phyloP scores from a whole-genome alignment of 2,329 filamentous ascomycete genomes.

The Colletotrichum tropicale region DNA sequence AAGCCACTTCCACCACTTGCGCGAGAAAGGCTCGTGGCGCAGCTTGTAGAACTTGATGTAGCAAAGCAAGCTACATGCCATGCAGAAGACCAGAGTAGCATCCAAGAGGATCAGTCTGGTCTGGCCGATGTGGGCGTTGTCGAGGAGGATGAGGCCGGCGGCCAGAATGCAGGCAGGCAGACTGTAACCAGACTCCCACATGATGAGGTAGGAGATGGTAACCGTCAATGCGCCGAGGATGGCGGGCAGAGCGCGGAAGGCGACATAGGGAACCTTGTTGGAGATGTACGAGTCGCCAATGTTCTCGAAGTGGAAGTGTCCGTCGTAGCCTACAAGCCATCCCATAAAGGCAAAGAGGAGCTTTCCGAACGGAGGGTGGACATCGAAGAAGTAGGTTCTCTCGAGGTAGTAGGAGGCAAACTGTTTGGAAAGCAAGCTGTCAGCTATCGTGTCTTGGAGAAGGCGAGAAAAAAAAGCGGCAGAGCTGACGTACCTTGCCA shows the following conservation, averaged over 20 bases:
- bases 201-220: slow-evolving; percentile 92
- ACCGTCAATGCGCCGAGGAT: slow-evolving; percentile 92
- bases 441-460: neutral
- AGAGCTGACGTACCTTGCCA: slow-evolving; percentile 76
- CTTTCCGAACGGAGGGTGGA: slow-evolving; percentile 97
- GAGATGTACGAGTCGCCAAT: slow-evolving; percentile 98
- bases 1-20: slow-evolving; percentile 99
- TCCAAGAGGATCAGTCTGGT: slow-evolving; percentile 94
- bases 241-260: slow-evolving; percentile 91
- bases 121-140: slow-evolving; percentile 98
- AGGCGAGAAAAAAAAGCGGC: neutral
- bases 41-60: slow-evolving; percentile 99
- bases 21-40: slow-evolving; percentile 83
- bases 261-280: slow-evolving; percentile 97
- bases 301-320: slow-evolving; percentile 97
- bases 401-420: slow-evolving; percentile 86
- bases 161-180: slow-evolving; percentile 90
- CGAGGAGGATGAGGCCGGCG: slow-evolving; percentile 85
- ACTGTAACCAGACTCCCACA: slow-evolving; percentile 99
- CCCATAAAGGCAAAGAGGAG: slow-evolving; percentile 96
- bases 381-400: slow-evolving; percentile 99
- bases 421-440: slow-evolving; percentile 40
- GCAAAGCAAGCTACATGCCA: slow-evolving; percentile 91
- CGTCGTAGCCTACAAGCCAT: slow-evolving; percentile 97
- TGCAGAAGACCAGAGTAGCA: slow-evolving; percentile 91